Evolutionary conservation across 495 filamentous ascomycete genomes (phyloP).

Genomic region (Bombardia bombarda): DNA sequence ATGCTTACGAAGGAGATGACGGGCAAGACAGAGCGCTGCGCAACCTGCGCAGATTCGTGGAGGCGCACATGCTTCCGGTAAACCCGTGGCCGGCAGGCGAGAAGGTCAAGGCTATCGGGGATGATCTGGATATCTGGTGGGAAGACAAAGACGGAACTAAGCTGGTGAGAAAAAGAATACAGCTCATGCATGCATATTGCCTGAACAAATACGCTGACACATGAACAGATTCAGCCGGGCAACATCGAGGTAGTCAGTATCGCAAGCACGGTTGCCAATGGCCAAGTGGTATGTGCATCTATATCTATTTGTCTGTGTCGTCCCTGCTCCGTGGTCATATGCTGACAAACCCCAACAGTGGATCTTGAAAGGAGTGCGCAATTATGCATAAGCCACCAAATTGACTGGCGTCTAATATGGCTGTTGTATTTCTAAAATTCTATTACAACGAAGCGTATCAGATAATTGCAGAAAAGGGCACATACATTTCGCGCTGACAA

Average conservation of each 20-base stretch:
- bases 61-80: conserved; percentile 71
- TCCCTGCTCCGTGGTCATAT: too few species aligned
- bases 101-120: conserved; percentile 62
- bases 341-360: conserved; percentile 42
- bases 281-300: conserved; percentile 56
- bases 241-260: conserved; percentile 65
- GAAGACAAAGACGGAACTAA: conserved; percentile 63
- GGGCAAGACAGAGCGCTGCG: conserved; percentile 71
- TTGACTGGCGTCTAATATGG: too few species aligned
- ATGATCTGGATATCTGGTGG: conserved; percentile 67
- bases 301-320: too few species aligned
- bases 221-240: conserved; percentile 69
- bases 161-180: conserved; percentile 29
- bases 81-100: conserved; percentile 75
- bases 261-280: conserved; percentile 69
- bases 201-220: too few species aligned
- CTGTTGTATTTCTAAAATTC: too few species aligned
- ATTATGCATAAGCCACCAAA: conserved; percentile 40
- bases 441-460: too few species aligned
- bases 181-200: background rate
- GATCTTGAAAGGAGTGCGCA: conserved; percentile 61
- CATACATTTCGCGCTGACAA: too few species aligned
- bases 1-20: conserved; percentile 70
- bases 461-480: too few species aligned
- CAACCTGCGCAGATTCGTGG: conserved; percentile 78